Evolutionary conservation across 2,329 filamentous ascomycete genomes (phyloP), one percentile per base, ranked within the genome.

Genomic region (Rhynchosporium agropyri): DNA sequence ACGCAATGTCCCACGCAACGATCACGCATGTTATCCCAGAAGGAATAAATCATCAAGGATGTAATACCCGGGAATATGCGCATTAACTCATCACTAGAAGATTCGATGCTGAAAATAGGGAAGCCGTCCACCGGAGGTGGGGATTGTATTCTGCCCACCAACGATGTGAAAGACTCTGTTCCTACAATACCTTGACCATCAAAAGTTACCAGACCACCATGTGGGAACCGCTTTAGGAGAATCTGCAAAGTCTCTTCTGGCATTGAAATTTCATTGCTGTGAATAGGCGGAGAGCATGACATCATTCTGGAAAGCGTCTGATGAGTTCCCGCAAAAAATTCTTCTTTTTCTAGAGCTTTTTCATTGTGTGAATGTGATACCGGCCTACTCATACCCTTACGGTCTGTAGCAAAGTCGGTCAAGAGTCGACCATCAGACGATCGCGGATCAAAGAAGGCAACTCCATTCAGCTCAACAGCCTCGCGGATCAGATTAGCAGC

Each of bases 401-500:
- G 12, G 29, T 20, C 28, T 26, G 20, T 3, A 28, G n/a, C 26
- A 13, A 46, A 49, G 13, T 61, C 29, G 2, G 42, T 38, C 3
- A 56, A 31, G 3, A 49, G 33, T 40, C 45, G 50, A 20, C 50
- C 59, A 42, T 40, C 42, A 49, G 33, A 28, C 20, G 51, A 46
- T 5, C 60, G 60, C 12, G 53, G 60, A 43, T 62, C 46, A 13
- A 62, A 58, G n/a, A 57, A 57, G 3, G 51, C 60, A 48, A 62
- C 31, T 29, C 60, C 54, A 45, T 57, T 36, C 5, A 57, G 42
- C 29, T 46, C 53, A 51, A 57, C 51, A 8, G 42, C 51, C 38
- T 62, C 60, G 10, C 60, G 53, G 42, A 62, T 62, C 42, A 62
- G 51, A 62, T 62, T 57, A 2, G 54, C 40, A 6, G 60, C 60